Evolutionary conservation across 1,284 basidiomycete genomes (phyloP).

Genomic region (Porogramme epimiltina): DNA sequence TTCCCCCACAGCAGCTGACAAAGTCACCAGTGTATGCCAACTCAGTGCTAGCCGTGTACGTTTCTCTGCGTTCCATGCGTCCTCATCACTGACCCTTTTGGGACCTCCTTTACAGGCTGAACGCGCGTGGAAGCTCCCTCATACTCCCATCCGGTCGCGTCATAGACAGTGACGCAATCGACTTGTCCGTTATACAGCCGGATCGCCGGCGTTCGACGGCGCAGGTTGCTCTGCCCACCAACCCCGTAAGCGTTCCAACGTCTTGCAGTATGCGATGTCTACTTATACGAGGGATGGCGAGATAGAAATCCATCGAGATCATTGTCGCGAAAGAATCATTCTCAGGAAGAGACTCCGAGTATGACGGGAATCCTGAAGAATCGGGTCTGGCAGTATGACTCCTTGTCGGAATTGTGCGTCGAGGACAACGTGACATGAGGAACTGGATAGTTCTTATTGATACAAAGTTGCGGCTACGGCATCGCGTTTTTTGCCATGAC

Average conservation of each 20-base stretch:
- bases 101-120: not conserved
- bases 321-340: not conserved
- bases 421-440: too few relatives aligned
- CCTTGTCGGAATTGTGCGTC: too few relatives aligned
- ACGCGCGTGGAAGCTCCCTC: not conserved
- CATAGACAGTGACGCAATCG: not conserved
- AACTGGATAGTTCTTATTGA: too few relatives aligned
- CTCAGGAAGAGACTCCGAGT: not conserved
- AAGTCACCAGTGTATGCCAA: constrained; percentile 14
- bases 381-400: not conserved
- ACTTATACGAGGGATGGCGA: too few relatives aligned
- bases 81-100: not conserved
- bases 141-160: too few relatives aligned
- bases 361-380: not conserved
- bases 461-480: too few relatives aligned
- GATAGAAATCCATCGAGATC: not conserved
- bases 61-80: constrained; percentile 14
- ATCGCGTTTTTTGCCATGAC: too few relatives aligned
- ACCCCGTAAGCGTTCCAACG: too few relatives aligned
- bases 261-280: too few relatives aligned
- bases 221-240: not conserved
- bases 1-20: not conserved
- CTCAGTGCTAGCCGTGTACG: constrained; percentile 20
- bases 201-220: not conserved
- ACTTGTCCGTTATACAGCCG: not conserved